A percentile compares a stretch with the other conserved stretches of the same genome.
phyloP scores from a whole-genome alignment of 1,139 yeast species.

The Debaryomyces sp. region DNA sequence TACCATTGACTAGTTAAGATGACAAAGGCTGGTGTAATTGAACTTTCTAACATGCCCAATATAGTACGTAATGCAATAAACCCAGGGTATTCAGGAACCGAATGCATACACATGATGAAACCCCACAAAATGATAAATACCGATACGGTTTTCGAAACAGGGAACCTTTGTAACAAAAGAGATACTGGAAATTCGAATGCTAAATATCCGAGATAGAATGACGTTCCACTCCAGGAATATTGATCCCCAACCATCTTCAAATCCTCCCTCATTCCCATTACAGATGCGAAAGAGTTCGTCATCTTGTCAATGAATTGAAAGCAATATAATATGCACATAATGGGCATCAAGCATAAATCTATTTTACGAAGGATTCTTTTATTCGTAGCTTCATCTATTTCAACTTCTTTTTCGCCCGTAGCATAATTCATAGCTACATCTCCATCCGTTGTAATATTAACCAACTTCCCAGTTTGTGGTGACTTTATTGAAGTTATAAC shows the following conservation, averaged over 20 bases:
- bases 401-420: too few species aligned
- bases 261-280: constrained; percentile 55
- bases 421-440: constrained; percentile 13
- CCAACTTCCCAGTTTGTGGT: too few species aligned
- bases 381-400: too few species aligned
- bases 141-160: constrained; percentile 27
- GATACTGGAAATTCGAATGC: constrained; percentile 49
- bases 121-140: constrained; percentile 30
- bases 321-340: constrained; percentile 55
- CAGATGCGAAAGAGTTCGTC: constrained; percentile 59
- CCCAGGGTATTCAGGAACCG: constrained; percentile 28
- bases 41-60: constrained; percentile 57
- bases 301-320: constrained; percentile 65
- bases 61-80: constrained; percentile 28
- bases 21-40: constrained; percentile 57
- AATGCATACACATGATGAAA: constrained; percentile 23
- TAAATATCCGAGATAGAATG: constrained; percentile 56
- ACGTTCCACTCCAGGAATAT: constrained; percentile 58
- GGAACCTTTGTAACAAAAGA: constrained; percentile 36
- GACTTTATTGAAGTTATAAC: too few species aligned
- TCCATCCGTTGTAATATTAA: too few species aligned
- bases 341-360: constrained; percentile 53
- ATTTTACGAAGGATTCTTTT: constrained; percentile 42
- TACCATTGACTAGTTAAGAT: constrained; percentile 40
- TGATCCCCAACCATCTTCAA: constrained; percentile 48